Evolutionary conservation across 1,284 basidiomycete species (phyloP), one percentile per base, ranked within the genome.

Genomic region (Microstroma glucosiphilum): DNA sequence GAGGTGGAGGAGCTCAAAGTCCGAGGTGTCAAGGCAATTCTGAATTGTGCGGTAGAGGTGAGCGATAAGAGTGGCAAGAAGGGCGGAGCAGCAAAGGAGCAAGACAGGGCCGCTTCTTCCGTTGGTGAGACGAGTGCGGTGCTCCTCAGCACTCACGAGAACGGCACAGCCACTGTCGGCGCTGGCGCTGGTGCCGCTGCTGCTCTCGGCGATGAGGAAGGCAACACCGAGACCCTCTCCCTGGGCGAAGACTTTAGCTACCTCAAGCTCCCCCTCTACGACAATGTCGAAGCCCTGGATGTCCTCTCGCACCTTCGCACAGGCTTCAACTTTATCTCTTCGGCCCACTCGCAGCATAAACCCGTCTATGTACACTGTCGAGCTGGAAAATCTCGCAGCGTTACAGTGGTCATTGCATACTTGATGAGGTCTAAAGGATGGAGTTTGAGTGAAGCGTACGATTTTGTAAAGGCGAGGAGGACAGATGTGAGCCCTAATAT

Each of bases 401-500:
- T 96, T n/a, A 96, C 91, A 0, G 90, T 92, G 9, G 92, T 96
- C 46, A 91, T 98, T 82, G 94, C 91, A 1, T 97, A 96, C 79
- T 87, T 98, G 58, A 96, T 98, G 69, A 92, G 96, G 59, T 89
- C 92, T 6, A 91, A 96, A 74, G 90, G 92, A 71, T 96, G 93
- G 93, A 89, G 91, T 8, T 84, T 97, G 57, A 89, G 90, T 37
- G 87, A 87, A 58, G 90, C 93, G 0, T 97, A 96, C 77, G 83
- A 87, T 0, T 93, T 91, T 76, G 93, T 97, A 23, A 84, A 90
- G 48, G 91, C 93, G 72, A 85, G 91, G 9, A 86, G 94, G 55
- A 89, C 89, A 69, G 90, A 89, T 68, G 92, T 96, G 69, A 92
- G 89, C n/a, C 93, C 94, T 9, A 97, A 97, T 79, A 96, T 98